Conservation (phyloP, 2,329 filamentous ascomycete genomes). For the Didymella lethalis region DNA sequence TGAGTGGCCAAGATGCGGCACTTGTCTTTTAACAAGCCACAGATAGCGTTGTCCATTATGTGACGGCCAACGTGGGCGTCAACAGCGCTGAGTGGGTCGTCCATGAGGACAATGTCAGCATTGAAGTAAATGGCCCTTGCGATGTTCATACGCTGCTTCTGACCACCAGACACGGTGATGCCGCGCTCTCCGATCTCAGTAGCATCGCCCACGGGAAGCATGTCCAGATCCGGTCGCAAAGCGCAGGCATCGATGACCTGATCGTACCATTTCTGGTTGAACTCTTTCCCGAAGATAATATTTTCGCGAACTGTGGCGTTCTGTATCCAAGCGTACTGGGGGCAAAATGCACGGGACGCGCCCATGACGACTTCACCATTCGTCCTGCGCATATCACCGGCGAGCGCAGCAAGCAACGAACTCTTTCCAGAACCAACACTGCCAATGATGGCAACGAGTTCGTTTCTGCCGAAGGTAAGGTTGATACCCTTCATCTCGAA, state of each 20-base stretch:
- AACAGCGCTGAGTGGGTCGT: conserved; percentile 68
- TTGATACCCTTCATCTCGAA: conserved; percentile 76
- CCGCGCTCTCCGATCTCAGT: conserved; percentile 96
- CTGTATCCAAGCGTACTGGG: conserved; percentile 98
- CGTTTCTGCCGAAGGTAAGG: conserved; percentile 74
- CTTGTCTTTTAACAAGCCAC: conserved; percentile 86
- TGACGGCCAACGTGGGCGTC: conserved; percentile 68
- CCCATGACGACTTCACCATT: conserved; percentile 76
- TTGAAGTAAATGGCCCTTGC: conserved; percentile 77
- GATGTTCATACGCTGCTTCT: conserved; percentile 95
- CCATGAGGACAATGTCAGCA: conserved; percentile 69
- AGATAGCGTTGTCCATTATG: conserved; percentile 93
- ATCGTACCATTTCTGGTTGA: conserved; percentile 78
- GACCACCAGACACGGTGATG: conserved; percentile 93
- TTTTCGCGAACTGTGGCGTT: conserved; percentile 88
- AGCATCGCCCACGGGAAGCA: conserved; percentile 86
- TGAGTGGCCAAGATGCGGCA: conserved; percentile 92
- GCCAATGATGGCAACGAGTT: conserved; percentile 85
- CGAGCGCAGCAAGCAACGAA: conserved; percentile 85
- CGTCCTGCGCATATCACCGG: conserved; percentile 92
- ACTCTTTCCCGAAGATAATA: conserved; percentile 85
- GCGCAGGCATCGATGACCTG: conserved; percentile 88
- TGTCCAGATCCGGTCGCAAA: conserved; percentile 83
- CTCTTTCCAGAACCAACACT: conserved; percentile 91
- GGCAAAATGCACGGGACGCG: conserved; percentile 86